Conservation (phyloP, 805 yeast genomes). For the Nakazawaea ishiwadae region DNA sequence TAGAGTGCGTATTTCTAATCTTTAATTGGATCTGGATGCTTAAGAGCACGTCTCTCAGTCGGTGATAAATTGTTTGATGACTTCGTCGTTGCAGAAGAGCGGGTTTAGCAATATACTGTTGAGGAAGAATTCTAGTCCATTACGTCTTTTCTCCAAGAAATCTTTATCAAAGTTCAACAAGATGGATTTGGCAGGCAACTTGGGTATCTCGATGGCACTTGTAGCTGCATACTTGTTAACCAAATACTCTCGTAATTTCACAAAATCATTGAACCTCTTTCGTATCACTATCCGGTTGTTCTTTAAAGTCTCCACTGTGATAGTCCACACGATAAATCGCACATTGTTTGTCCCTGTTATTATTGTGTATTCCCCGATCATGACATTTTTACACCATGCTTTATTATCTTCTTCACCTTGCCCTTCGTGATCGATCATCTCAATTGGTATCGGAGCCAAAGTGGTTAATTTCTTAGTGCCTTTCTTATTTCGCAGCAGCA, state of each 20-base stretch:
- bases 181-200: slow-evolving; percentile 47
- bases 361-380: slow-evolving; percentile 27
- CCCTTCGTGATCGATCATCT: slow-evolving; percentile 27
- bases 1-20: too few species aligned
- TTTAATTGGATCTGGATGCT: too few species aligned
- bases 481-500: neutral
- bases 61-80: slow-evolving; percentile 35
- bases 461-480: slow-evolving; percentile 13
- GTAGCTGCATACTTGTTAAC: slow-evolving; percentile 30
- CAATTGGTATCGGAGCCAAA: slow-evolving; percentile 37
- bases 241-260: slow-evolving; percentile 36
- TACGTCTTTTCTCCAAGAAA: slow-evolving; percentile 52
- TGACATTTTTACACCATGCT: slow-evolving; percentile 25
- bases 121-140: slow-evolving; percentile 57
- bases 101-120: slow-evolving; percentile 52
- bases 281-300: slow-evolving; percentile 41
- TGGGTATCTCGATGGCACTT: slow-evolving; percentile 34
- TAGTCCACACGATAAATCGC: slow-evolving; percentile 24
- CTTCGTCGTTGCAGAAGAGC: slow-evolving; percentile 29
- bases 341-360: slow-evolving; percentile 22
- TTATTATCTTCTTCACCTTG: slow-evolving; percentile 14
- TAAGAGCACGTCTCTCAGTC: too few species aligned
- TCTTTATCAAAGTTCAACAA: slow-evolving; percentile 35
- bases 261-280: slow-evolving; percentile 66
- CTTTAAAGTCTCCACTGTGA: slow-evolving; percentile 20